phyloP scores from a whole-genome alignment of 192 early-diverging fungal species.

The Coemansia sp. region DNA sequence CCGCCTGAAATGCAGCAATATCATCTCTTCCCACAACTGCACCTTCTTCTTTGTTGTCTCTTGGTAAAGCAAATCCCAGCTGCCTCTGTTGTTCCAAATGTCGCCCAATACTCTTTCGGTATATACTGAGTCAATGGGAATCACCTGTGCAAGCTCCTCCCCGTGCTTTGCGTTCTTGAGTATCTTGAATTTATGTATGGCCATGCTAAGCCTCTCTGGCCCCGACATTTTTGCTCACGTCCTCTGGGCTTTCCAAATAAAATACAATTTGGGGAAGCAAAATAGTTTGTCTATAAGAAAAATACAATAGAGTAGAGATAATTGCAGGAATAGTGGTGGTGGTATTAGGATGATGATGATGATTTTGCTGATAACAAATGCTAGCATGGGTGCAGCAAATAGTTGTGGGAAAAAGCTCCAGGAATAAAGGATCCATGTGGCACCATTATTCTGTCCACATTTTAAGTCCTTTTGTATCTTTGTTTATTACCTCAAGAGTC shows the following conservation, averaged over 20 bases:
- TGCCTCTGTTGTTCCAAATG: slow-evolving; percentile 21
- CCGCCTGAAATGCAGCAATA: slow-evolving; percentile 33
- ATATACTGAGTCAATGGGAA: slow-evolving; percentile 26
- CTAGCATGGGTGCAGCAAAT: not conserved
- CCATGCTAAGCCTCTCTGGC: slow-evolving; percentile 18
- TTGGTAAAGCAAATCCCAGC: slow-evolving; percentile 18
- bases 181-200: slow-evolving; percentile 28
- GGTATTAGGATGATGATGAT: too few species aligned
- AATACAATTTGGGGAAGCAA: not conserved
- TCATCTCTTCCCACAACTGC: slow-evolving; percentile 22
- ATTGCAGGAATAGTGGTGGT: not conserved
- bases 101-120: slow-evolving; percentile 27
- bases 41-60: not conserved
- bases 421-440: not conserved
- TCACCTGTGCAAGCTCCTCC: slow-evolving; percentile 25
- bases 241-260: not conserved
- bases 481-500: too few species aligned
- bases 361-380: too few species aligned
- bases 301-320: not conserved
- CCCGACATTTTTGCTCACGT: slow-evolving; percentile 17
- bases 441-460: too few species aligned
- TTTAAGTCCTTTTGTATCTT: too few species aligned
- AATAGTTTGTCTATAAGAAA: not conserved
- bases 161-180: slow-evolving; percentile 22
- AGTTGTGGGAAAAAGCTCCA: not conserved